Evolutionary conservation across 2,329 filamentous ascomycete species (phyloP), one percentile per base, ranked within the genome.

Genomic region (Penicillium sp.): DNA sequence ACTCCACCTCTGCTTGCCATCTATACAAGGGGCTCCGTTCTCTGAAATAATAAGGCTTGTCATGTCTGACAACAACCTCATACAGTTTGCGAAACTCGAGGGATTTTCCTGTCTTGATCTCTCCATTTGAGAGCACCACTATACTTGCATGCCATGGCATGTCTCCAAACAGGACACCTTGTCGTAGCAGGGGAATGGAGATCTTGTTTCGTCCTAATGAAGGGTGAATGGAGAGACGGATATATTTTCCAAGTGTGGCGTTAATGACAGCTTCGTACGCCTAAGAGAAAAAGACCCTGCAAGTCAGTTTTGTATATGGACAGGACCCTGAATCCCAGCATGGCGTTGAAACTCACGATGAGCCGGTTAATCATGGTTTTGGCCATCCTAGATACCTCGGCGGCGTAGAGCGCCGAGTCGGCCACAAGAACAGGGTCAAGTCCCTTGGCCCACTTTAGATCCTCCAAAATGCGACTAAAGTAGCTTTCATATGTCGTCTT

Each of bases 71-170:
- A n/a, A 53, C 51, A 14, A 49, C 34, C 32, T 53, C 51, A 11
- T 53, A 53, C n/a, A 50, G 26, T 36, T 44, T 14, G 45, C 46
- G 46, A 43, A 53, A 53, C 4, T 44, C 46, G 32, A 18, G 27
- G 3, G 51, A 50, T 2, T 18, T 43, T 18, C 51, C 51, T 1
- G 51, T 53, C 34, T 39, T 32, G 23, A 53, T 38, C 6, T 32
- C 32, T 9, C 51, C 51, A 19, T 53, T 53, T n/a, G 51, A 34
- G 2, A 53, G 27, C 8, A 53, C 51, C 5, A 40, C 46, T 10
- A 53, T 30, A 44, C 51, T 53, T 30, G 51, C 39, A 38, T 53
- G 51, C 51, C 51, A 53, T 2, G 51, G 51, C 51, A 53, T 53
- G 13, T 53, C 51, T 13, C 51, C 51, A 40, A 53, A 53, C 7